These are phyloP conservation scores for Saccharomycopsis javanensis DNA, from an alignment of 805 yeast species.

Conservation along the genomic window DNA sequence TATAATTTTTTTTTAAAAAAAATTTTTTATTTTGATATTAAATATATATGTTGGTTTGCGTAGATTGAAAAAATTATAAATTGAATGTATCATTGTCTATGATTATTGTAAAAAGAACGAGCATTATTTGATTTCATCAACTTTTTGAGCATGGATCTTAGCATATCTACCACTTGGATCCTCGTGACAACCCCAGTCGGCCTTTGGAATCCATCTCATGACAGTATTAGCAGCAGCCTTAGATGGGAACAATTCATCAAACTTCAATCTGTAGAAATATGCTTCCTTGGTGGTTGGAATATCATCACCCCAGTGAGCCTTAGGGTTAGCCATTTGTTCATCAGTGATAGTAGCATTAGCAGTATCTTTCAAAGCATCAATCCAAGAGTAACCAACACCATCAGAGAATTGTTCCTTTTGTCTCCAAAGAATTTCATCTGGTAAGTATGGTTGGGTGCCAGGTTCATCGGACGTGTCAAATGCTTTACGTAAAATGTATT, in stretches of 20 bases:
- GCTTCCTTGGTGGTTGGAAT: slow-evolving; percentile 98
- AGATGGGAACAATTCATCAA: slow-evolving; percentile 85
- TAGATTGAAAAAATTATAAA: neutral
- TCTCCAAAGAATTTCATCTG: slow-evolving; percentile 96
- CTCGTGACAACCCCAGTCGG: slow-evolving; percentile 99
- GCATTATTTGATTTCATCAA: slow-evolving; percentile 25
- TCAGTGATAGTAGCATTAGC: slow-evolving; percentile 83
- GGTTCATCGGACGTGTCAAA: slow-evolving; percentile 89
- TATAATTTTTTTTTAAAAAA: no score
- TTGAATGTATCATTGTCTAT: neutral
- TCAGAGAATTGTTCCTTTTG: slow-evolving; percentile 99
- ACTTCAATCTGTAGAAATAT: slow-evolving; percentile 96
- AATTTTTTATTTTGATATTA: no score
- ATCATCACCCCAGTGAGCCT: slow-evolving; percentile 93
- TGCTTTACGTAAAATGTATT: slow-evolving; percentile 94
- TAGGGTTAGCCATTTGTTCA: slow-evolving; percentile 83
- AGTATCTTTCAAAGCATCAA: slow-evolving; percentile 91
- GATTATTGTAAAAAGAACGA: neutral
- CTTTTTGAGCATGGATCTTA: slow-evolving; percentile 71
- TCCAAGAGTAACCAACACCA: slow-evolving; percentile 99
- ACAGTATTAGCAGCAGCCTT: slow-evolving; percentile 93
- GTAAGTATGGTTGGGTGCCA: slow-evolving; percentile 72
- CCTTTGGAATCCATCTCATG: slow-evolving; percentile 99
- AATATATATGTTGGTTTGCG: no score
- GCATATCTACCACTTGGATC: slow-evolving; percentile 99